Conservation (phyloP, 331 rosid genomes). For the Phaseolus coccineus region DNA sequence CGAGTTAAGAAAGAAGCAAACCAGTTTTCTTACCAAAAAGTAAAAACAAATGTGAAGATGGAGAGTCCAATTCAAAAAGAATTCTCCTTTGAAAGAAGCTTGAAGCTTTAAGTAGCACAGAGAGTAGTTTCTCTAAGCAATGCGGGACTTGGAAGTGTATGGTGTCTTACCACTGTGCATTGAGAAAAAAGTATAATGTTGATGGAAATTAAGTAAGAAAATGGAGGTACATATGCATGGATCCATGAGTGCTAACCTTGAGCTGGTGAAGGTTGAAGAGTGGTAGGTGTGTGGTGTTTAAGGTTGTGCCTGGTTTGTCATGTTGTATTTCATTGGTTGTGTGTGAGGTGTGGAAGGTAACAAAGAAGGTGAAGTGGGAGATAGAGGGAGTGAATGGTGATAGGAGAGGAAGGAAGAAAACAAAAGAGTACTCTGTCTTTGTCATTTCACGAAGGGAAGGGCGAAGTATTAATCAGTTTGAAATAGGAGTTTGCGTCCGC, state of each 20-base stretch:
- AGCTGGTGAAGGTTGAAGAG: not conserved
- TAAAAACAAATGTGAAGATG: not conserved
- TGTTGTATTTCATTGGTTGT: not conserved
- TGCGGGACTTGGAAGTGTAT: too few relatives aligned
- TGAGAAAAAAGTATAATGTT: constrained; percentile 1
- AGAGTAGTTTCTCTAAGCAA: too few relatives aligned
- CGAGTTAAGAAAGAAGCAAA: not conserved
- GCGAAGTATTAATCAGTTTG: constrained; percentile 41
- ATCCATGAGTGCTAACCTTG: constrained; percentile 22
- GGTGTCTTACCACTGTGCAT: not conserved
- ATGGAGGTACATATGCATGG: not conserved
- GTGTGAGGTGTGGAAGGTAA: not conserved
- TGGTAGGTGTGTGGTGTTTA: not conserved
- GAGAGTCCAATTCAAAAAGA: not conserved
- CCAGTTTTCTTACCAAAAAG: not conserved
- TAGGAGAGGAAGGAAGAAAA: not conserved
- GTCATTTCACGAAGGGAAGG: constrained; percentile 39
- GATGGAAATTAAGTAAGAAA: constrained; percentile 14
- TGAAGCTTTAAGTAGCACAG: too few relatives aligned
- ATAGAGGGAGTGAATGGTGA: not conserved
- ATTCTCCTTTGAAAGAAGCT: too few relatives aligned
- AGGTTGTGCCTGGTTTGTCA: not conserved
- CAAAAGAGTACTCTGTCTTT: constrained; percentile 34
- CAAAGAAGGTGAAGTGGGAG: not conserved
- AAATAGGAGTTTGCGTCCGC: constrained; percentile 64